A percentile compares a stretch with the other conserved stretches of the same genome.
These are phyloP conservation scores for Thalia dealbata DNA, from an alignment of 176 grass and related monocot genomes.

Conservation along the genomic window DNA sequence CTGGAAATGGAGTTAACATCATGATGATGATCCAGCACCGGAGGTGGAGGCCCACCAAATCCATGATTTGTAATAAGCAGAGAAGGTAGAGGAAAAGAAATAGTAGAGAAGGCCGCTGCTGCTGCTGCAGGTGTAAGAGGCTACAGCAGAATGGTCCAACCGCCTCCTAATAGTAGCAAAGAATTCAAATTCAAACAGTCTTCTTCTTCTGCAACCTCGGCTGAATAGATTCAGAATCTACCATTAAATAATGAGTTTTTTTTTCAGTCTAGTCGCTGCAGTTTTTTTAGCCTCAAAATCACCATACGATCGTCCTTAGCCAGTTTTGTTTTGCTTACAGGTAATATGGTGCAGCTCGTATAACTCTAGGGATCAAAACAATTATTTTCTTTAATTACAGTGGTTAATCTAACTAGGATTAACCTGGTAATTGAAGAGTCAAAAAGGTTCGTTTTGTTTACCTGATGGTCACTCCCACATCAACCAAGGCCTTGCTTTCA, in stretches of 20 bases:
- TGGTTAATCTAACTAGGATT: no score
- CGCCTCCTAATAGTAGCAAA: neutral
- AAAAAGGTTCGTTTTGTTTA: slow-evolving; percentile 19
- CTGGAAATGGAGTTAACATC: neutral
- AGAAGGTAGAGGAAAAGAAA: neutral
- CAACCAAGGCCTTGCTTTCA: slow-evolving; percentile 56
- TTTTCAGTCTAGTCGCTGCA: no score
- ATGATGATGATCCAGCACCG: neutral
- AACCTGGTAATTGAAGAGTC: neutral
- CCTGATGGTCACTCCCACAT: slow-evolving; percentile 53
- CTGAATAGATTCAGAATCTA: no score
- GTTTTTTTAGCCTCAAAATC: no score
- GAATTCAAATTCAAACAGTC: slow-evolving; percentile 20
- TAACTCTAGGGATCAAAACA: neutral
- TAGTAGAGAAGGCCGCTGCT: neutral
- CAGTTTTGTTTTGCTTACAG: no score
- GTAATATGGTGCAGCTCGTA: no score
- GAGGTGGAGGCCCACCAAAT: neutral
- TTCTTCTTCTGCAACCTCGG: no score
- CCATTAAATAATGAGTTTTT: no score
- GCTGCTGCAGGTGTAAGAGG: neutral
- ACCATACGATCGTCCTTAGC: no score
- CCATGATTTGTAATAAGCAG: neutral
- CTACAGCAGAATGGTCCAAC: neutral
- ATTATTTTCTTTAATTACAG: neutral